Evolutionary conservation across 306 rosid genomes (phyloP).

Genomic region (Lupinus albus): DNA sequence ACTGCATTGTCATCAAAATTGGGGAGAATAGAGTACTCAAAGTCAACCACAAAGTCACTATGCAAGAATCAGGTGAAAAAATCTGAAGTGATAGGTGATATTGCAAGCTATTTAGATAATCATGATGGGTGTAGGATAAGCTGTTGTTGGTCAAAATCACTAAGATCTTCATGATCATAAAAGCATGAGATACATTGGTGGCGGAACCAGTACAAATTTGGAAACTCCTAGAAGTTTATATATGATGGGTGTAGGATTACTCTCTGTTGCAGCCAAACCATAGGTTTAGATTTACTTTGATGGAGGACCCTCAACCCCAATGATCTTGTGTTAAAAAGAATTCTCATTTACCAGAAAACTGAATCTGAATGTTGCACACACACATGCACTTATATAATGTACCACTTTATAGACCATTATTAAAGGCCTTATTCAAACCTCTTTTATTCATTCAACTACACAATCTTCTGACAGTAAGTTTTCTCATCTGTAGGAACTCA

Average conservation of each 20-base stretch:
- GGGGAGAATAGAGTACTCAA: conserved; percentile 46
- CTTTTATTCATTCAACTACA: background rate
- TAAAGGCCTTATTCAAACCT: too few species aligned
- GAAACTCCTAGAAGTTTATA: conserved; percentile 73
- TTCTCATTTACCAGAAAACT: background rate
- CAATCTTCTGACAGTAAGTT: background rate
- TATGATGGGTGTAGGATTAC: too few species aligned
- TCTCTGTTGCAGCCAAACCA: conserved; percentile 16
- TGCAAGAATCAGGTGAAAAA: conserved; percentile 41
- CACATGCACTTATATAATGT: too few species aligned
- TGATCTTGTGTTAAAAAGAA: conserved; percentile 6
- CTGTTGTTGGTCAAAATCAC: conserved; percentile 76
- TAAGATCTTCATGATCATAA: conserved; percentile 45
- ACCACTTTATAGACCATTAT: too few species aligned
- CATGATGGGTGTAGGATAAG: conserved; percentile 65
- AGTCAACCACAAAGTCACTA: conserved; percentile 35
- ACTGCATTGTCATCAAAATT: conserved; percentile 40
- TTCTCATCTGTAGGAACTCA: conserved; percentile 31
- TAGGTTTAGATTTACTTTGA: conserved; percentile 45
- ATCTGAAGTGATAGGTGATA: conserved; percentile 46
- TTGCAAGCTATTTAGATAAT: conserved; percentile 43
- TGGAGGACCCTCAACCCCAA: conserved; percentile 43
- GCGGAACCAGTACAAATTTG: conserved; percentile 47
- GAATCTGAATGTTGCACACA: too few species aligned
- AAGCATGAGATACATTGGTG: conserved; percentile 46